These are phyloP conservation scores for Ambrosiella xylebori DNA, from an alignment of 2,329 filamentous ascomycete species.

Conservation along the genomic window DNA sequence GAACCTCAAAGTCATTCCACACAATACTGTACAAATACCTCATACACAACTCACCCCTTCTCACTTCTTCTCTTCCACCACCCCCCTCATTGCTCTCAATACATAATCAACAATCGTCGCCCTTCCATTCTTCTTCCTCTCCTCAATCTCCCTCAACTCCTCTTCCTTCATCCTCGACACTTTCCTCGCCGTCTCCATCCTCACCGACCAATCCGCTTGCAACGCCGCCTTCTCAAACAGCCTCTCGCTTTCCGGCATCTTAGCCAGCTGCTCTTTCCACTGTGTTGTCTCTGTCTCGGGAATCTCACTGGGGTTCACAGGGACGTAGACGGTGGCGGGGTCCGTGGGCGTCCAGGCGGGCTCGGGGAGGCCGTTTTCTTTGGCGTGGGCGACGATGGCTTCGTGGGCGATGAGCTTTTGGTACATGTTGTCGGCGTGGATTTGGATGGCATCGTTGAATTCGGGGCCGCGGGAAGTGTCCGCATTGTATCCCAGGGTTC, in stretches of 20 bases:
- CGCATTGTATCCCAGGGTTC: constrained; percentile 73
- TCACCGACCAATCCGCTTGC: constrained; percentile 42
- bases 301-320: not conserved
- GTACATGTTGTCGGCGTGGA: constrained; percentile 86
- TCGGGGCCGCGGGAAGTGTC: constrained; percentile 45
- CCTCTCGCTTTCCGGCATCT: constrained; percentile 40
- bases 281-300: constrained; percentile 27
- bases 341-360: constrained; percentile 45
- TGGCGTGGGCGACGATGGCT: constrained; percentile 50
- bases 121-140: constrained; percentile 39
- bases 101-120: constrained; percentile 27
- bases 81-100: constrained; percentile 18
- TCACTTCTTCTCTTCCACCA: not conserved
- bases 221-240: constrained; percentile 46
- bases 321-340: constrained; percentile 15
- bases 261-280: constrained; percentile 38
- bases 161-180: constrained; percentile 38
- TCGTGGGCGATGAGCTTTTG: constrained; percentile 78
- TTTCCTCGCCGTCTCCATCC: constrained; percentile 38
- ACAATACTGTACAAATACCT: not conserved
- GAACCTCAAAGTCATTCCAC: not conserved
- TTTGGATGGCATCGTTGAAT: constrained; percentile 76
- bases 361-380: constrained; percentile 38
- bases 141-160: constrained; percentile 35
- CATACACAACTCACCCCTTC: constrained; percentile 2